phyloP scores from a whole-genome alignment of 2,329 filamentous ascomycete genomes.

The Magnaporthiopsis rhizophila region DNA sequence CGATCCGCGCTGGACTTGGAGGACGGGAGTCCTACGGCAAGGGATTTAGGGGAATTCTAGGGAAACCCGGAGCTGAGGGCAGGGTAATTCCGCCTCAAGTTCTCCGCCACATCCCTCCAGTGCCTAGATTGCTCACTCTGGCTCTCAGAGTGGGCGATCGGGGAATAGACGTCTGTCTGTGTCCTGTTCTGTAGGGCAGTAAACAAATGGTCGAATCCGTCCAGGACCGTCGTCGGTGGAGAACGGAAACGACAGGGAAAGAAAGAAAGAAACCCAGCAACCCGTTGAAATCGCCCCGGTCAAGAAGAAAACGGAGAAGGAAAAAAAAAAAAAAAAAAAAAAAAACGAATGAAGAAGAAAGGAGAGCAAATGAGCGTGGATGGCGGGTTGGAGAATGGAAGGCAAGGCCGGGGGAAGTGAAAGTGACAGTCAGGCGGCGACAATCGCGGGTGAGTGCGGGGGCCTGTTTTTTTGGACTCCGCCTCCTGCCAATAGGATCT shows the following conservation, averaged over 20 bases:
- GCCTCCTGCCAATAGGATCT: background rate
- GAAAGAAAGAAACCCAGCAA: background rate
- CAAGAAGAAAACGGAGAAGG: background rate
- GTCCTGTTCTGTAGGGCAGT: background rate
- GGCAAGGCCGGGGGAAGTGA: background rate
- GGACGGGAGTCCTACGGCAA: no score
- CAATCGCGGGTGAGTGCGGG: background rate
- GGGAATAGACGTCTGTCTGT: background rate
- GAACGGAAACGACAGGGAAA: background rate
- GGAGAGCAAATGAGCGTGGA: constrained; percentile 1
- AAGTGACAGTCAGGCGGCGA: background rate
- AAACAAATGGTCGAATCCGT: background rate
- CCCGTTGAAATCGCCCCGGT: background rate
- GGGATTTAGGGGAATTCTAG: background rate
- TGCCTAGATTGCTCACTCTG: background rate
- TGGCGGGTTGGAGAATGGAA: background rate
- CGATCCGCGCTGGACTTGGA: background rate
- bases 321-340: no score
- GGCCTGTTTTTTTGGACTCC: background rate
- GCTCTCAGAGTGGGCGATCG: background rate
- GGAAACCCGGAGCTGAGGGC: background rate
- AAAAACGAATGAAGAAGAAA: background rate
- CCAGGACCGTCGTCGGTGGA: background rate
- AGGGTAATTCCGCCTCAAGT: background rate
- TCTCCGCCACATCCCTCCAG: background rate